Evolutionary conservation across 2,329 filamentous ascomycete genomes (phyloP).

Genomic region (Alternaria metachromatica): DNA sequence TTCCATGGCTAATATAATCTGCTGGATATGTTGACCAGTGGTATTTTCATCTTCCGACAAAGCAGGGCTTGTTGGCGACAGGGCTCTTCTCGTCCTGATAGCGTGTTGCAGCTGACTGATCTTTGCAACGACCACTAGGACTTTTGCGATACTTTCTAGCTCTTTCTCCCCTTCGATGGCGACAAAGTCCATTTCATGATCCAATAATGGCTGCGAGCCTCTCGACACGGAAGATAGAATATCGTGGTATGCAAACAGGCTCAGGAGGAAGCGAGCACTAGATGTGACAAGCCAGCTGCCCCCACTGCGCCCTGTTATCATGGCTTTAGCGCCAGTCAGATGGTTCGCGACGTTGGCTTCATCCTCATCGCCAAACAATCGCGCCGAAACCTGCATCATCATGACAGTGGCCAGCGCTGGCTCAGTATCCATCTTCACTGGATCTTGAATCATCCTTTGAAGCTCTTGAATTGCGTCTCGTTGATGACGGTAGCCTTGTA

Average conservation of each 20-base stretch:
- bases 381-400: constrained; percentile 45
- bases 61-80: background rate
- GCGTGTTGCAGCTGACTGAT: constrained; percentile 34
- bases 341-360: constrained; percentile 38
- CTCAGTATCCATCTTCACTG: constrained; percentile 24
- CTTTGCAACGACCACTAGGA: constrained; percentile 34
- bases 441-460: constrained; percentile 33
- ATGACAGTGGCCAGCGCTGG: constrained; percentile 38
- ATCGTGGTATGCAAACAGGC: constrained; percentile 42
- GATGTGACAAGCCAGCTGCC: constrained; percentile 20
- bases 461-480: constrained; percentile 35
- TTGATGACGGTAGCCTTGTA: constrained; percentile 38
- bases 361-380: constrained; percentile 35
- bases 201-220: constrained; percentile 30
- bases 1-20: constrained; percentile 24
- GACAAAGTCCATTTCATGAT: constrained; percentile 27
- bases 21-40: constrained; percentile 27
- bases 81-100: constrained; percentile 22
- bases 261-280: constrained; percentile 35
- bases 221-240: constrained; percentile 41
- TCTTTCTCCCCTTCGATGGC: constrained; percentile 32
- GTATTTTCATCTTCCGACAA: constrained; percentile 28
- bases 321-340: constrained; percentile 39
- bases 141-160: constrained; percentile 33
- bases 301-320: constrained; percentile 28